A percentile compares a stretch with the other conserved stretches of the same genome.
These are phyloP conservation scores for Phytomonas serpens DNA, from an alignment of 208 protist species.

Conservation along the genomic window DNA sequence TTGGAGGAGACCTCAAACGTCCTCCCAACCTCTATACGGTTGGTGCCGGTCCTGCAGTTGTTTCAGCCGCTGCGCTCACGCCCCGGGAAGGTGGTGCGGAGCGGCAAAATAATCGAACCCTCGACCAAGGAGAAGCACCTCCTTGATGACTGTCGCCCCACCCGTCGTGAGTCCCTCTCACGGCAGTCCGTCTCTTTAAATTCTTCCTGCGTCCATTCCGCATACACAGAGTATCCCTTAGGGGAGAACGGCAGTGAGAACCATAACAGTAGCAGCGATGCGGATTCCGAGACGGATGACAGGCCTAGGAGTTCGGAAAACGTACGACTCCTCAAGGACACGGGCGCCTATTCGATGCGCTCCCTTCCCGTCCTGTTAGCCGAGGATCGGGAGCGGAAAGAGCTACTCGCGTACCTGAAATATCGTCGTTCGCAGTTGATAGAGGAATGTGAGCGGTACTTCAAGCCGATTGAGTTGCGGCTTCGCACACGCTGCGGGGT, in stretches of 20 bases:
- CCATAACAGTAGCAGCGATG: constrained; percentile 11
- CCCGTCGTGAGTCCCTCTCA: background rate
- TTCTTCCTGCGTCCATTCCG: background rate
- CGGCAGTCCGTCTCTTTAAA: background rate
- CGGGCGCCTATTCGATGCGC: constrained; percentile 13
- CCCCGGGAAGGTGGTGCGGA: constrained; percentile 40
- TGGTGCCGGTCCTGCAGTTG: constrained; percentile 47
- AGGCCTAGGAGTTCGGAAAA: constrained; percentile 2
- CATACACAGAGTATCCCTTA: background rate
- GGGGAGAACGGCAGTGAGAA: background rate
- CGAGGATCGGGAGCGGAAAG: constrained; percentile 56
- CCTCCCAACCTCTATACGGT: background rate
- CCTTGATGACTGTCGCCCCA: constrained; percentile 10
- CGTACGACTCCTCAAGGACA: background rate
- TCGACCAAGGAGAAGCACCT: constrained; percentile 29
- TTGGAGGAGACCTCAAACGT: background rate
- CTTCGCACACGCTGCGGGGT: constrained; percentile 67
- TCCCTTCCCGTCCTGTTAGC: constrained; percentile 43
- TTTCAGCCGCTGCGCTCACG: constrained; percentile 47
- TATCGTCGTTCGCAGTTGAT: constrained; percentile 34
- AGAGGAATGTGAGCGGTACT: constrained; percentile 46
- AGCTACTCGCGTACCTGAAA: constrained; percentile 47
- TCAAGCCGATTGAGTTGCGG: constrained; percentile 70
- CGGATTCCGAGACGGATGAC: constrained; percentile 2
- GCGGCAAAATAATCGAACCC: constrained; percentile 32